Percentiles rank a stretch among this genome's conserved stretches.
phyloP scores from a whole-genome alignment of 306 rosid species.

The Hippophae gyantsensis region DNA sequence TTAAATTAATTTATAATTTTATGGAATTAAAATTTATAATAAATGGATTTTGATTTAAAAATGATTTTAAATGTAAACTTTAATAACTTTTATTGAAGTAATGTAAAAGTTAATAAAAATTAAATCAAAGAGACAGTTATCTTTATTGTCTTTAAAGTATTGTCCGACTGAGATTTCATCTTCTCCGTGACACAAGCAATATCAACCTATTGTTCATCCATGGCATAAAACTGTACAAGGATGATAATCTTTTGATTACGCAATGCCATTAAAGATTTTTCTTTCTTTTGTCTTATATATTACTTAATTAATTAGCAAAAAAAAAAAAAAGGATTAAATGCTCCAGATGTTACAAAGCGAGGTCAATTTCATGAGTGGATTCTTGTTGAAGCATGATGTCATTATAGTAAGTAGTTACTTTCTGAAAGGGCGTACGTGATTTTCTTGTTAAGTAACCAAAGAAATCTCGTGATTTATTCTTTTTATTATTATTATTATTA shows the following conservation, averaged over 20 bases:
- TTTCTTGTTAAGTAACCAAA: too few relatives aligned
- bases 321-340: constrained; percentile 5
- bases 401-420: too few relatives aligned
- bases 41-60: too few relatives aligned
- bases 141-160: constrained; percentile 11
- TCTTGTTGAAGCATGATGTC: too few relatives aligned
- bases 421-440: too few relatives aligned
- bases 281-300: constrained; percentile 2
- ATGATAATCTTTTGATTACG: constrained; percentile 20
- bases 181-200: constrained; percentile 28
- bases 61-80: too few relatives aligned
- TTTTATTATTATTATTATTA: too few relatives aligned
- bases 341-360: constrained; percentile 22
- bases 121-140: background rate
- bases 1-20: too few relatives aligned
- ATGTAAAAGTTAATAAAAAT: too few relatives aligned
- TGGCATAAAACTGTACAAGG: background rate
- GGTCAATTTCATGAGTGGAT: constrained; percentile 20
- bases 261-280: constrained; percentile 21
- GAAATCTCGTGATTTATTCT: too few relatives aligned
- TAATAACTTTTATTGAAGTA: too few relatives aligned
- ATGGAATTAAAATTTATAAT: too few relatives aligned
- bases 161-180: constrained; percentile 23
- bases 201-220: constrained; percentile 7
- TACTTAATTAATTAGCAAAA: background rate